A percentile compares a stretch with the other conserved stretches of the same genome.
These are phyloP conservation scores for Suillus decipiens DNA, from an alignment of 768 basidiomycete genomes.

Conservation along the genomic window DNA sequence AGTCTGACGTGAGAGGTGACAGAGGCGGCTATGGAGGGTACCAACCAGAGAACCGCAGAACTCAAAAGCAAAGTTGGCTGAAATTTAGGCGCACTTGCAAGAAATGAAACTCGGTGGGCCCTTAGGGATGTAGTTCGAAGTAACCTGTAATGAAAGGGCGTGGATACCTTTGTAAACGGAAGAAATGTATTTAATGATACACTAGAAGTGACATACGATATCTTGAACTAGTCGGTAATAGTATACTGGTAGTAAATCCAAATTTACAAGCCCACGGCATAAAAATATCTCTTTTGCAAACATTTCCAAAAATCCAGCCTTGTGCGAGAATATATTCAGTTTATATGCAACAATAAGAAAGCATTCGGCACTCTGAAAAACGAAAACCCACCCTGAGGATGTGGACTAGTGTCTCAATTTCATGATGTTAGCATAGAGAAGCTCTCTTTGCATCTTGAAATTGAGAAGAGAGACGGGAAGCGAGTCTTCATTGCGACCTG, in stretches of 20 bases:
- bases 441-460: constrained; percentile 18
- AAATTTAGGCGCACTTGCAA: too few species aligned
- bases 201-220: background rate
- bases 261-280: background rate
- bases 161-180: too few species aligned
- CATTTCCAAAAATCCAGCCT: background rate
- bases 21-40: too few species aligned
- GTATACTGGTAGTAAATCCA: background rate
- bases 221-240: background rate
- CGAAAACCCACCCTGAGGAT: background rate
- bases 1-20: too few species aligned
- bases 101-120: too few species aligned
- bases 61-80: too few species aligned
- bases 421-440: constrained; percentile 10
- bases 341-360: background rate
- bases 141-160: too few species aligned
- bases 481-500: background rate
- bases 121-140: too few species aligned
- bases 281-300: background rate
- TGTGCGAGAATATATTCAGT: background rate
- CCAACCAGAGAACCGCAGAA: too few species aligned
- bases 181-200: too few species aligned
- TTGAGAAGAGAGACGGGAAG: constrained; percentile 14
- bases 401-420: background rate
- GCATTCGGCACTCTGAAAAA: background rate